These are phyloP conservation scores for Fusarium proliferatum DNA, from an alignment of 2,329 filamentous ascomycete genomes.

Conservation along the genomic window DNA sequence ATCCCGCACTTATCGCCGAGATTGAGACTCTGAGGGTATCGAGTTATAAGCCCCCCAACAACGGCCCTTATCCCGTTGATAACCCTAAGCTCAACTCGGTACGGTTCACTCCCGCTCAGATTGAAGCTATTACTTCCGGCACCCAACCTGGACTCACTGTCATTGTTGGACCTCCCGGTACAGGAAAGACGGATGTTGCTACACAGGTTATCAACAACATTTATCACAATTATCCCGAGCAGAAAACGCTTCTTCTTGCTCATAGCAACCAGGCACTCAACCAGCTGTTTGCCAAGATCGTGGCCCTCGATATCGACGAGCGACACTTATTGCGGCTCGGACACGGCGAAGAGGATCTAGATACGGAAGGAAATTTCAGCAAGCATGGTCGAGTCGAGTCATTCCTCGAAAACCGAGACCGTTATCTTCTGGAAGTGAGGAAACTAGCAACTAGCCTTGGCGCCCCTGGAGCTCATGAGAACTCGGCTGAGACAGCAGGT, in stretches of 20 bases:
- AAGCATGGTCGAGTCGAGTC: constrained; percentile 96
- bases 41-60: constrained; percentile 89
- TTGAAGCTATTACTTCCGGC: constrained; percentile 92
- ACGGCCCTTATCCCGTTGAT: constrained; percentile 89
- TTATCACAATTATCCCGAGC: constrained; percentile 95
- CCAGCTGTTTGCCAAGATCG: constrained; percentile 97
- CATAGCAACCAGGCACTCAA: constrained; percentile 99
- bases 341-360: constrained; percentile 94
- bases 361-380: constrained; percentile 87
- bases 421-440: constrained; percentile 84
- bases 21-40: constrained; percentile 81
- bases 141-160: constrained; percentile 94
- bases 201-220: constrained; percentile 99
- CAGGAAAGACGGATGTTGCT: constrained; percentile 98
- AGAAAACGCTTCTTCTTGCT: constrained; percentile 91
- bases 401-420: constrained; percentile 87
- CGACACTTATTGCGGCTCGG: constrained; percentile 91
- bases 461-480: constrained; percentile 93
- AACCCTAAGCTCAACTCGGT: constrained; percentile 83
- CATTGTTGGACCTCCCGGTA: constrained; percentile 94
- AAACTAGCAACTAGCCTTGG: constrained; percentile 85
- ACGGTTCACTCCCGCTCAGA: constrained; percentile 89
- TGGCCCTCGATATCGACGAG: constrained; percentile 95
- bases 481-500: constrained; percentile 94
- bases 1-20: constrained; percentile 70